Percentiles rank a stretch among this genome's conserved stretches.
These are phyloP conservation scores for Aureobasidium sp. DNA, from an alignment of 2,329 filamentous ascomycete genomes.

Conservation along the genomic window DNA sequence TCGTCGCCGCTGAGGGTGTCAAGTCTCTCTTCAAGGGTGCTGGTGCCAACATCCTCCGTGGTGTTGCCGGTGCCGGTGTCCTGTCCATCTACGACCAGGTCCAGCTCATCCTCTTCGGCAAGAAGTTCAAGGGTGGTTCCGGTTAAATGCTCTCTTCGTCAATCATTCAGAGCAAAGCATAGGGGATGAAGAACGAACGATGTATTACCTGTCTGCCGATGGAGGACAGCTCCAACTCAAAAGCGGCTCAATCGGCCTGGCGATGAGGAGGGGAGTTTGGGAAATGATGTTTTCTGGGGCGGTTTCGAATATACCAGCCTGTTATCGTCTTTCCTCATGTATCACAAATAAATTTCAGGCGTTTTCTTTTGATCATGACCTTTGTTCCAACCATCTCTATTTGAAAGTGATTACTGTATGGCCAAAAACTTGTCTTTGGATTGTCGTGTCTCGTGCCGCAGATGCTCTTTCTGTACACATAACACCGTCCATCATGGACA, in stretches of 20 bases:
- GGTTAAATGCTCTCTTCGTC: conserved; percentile 25
- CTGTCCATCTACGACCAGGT: conserved; percentile 99
- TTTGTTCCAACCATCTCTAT: neutral
- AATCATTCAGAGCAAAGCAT: conserved; percentile 2
- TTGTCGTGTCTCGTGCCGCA: neutral
- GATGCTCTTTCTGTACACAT: neutral
- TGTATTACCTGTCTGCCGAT: conserved; percentile 12
- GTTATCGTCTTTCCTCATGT: conserved; percentile 13
- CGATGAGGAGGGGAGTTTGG: conserved; percentile 6
- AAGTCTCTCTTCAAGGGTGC: conserved; percentile 99
- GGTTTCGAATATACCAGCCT: conserved; percentile 13
- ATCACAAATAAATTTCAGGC: conserved; percentile 14
- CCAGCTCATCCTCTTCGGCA: conserved; percentile 98
- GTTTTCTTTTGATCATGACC: conserved; percentile 13
- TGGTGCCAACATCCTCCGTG: conserved; percentile 99
- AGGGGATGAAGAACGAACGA: conserved; percentile 7
- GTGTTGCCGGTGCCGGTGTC: conserved; percentile 99
- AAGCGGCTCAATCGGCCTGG: conserved; percentile 11
- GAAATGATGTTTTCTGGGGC: conserved; percentile 23
- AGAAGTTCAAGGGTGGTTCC: conserved; percentile 78
- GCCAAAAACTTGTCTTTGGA: neutral
- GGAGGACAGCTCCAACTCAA: conserved; percentile 7
- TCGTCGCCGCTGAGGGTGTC: conserved; percentile 94
- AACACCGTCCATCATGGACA: neutral
- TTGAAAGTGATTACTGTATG: neutral